Evolutionary conservation across 495 filamentous ascomycete genomes (phyloP), one percentile per base, ranked within the genome.

Genomic region (Collariella sp.): DNA sequence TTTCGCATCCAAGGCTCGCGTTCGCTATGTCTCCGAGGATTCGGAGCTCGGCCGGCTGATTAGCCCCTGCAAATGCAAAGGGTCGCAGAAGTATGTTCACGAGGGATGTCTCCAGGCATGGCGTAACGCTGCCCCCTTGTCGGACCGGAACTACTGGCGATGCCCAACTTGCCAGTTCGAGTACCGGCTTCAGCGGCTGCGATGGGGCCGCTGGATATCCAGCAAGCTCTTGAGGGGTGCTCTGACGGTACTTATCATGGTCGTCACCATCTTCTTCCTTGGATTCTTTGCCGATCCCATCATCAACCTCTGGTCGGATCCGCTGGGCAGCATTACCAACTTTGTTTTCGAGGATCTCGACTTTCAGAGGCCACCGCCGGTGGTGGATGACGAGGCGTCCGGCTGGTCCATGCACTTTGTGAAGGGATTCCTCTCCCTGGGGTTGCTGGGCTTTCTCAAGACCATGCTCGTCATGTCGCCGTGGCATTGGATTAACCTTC

Each of bases 271-370:
- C 26, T 96, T 91, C 59, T 6, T 88, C 2, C 79, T 95, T 56
- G 90, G 90, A 50, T 96, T 96, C 62, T 70, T 96, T 64, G 90
- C 89, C 56, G 91, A 96, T 71, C 90, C 90, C 11, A 88, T 97
- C 60, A 87, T 98, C 65, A 86, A 87, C 56, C 72, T 95, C 18
- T 95, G 89, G 72, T 67, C 91, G 15, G 89, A 94, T 63, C 88
- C 88, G 0, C 68, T 83, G 50, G 63, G 77, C 60, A 69, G 65
- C 41, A 55, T 75, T 45, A 54, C 62, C 44, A 75, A 76, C 23
- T 53, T 66, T 3, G 66, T 77, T 57, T 61, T 71, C 43, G 56
- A 63, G 23, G 63, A 72, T 48, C 62, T 65, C 39, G 75, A 46
- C 9, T 44, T 53, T 36, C 45, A 59, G 2, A 29, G 58, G 18